Conservation (phyloP, 1,284 basidiomycete species). For the Mycosarcoma maydis region DNA sequence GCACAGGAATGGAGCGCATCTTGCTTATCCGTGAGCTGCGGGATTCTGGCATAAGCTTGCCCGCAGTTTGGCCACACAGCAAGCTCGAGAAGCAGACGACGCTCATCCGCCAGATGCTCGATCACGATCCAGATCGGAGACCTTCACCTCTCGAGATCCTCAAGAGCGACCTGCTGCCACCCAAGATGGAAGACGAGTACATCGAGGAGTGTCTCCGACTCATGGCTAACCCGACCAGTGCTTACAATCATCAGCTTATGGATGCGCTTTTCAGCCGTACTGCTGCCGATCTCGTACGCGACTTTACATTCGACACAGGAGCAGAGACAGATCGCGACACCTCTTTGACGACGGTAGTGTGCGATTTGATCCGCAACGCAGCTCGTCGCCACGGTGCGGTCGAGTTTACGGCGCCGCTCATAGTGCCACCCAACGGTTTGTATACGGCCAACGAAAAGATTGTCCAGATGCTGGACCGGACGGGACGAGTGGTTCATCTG, state of each 20-base stretch:
- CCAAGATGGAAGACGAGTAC: constrained; percentile 82
- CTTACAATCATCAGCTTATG: constrained; percentile 58
- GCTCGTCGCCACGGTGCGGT: constrained; percentile 90
- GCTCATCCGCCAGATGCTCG: constrained; percentile 84
- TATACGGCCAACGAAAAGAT: constrained; percentile 86
- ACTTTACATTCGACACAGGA: constrained; percentile 82
- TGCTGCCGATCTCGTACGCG: constrained; percentile 74
- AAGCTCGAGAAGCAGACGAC: constrained; percentile 71
- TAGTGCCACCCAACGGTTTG: constrained; percentile 76
- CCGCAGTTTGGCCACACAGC: constrained; percentile 74
- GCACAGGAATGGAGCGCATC: constrained; percentile 87
- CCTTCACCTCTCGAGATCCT: constrained; percentile 86
- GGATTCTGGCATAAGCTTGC: constrained; percentile 79
- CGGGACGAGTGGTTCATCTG: constrained; percentile 65
- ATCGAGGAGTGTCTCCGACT: constrained; percentile 81
- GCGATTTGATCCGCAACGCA: constrained; percentile 78
- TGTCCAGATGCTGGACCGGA: constrained; percentile 79
- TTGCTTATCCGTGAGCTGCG: constrained; percentile 82
- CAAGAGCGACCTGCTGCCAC: constrained; percentile 79
- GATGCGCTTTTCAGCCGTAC: constrained; percentile 65
- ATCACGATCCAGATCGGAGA: constrained; percentile 82
- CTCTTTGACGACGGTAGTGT: constrained; percentile 78
- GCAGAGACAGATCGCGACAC: constrained; percentile 77
- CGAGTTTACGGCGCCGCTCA: constrained; percentile 81
- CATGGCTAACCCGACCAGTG: constrained; percentile 73